Base-by-base conservation (phyloP, 345 rosid genomes). In the Durio zibethinus region DNA sequence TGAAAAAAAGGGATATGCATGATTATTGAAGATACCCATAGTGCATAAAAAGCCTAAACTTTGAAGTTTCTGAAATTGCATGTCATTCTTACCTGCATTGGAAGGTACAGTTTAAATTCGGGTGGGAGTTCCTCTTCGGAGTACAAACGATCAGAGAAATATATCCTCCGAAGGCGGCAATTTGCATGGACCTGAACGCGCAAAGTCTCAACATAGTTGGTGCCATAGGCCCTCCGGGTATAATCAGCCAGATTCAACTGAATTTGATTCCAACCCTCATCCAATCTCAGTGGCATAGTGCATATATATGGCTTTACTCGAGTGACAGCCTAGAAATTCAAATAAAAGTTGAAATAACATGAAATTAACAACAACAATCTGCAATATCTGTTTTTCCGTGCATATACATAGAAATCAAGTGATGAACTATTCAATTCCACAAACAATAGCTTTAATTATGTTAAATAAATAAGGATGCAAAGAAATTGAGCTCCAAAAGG, bases 81-180 rank as follows among this genome's bases (percentile, higher is more conserved):
- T 18, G 35, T 29, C 56, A 75, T 48, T 72, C 78, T 79, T 76
- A 91, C 98, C 95, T 93, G 99, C 88, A 91, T 79, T 20, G 99
- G 98, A 68, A 93, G 99, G 82, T 93, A 93, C 9, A 96, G 89
- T 78, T 91, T 96, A 68, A 96, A 96, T 77, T 96, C 99, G 0
- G 98, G 98, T 16, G 99, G 99, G 71, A 96, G 97, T 83, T 96
- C 99, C 86, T 93, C 99, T 71, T 96, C 99, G 0, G 97, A 92
- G 88, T 96, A 96, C 63, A 96, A 86, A 62, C 97, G 94, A 60
- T 92, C 97, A 1, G 99, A 88, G 84, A 96, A 96, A 81, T 93
- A 96, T 80, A 96, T 90, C 82, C 98, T 87, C 78, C 98, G 86
- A 29, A 93, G 87, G 14, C 95, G 95, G 83, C 98, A 96, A 78